Base-by-base conservation (phyloP, 768 basidiomycete genomes). In the Candolleomyces efflorescens region DNA sequence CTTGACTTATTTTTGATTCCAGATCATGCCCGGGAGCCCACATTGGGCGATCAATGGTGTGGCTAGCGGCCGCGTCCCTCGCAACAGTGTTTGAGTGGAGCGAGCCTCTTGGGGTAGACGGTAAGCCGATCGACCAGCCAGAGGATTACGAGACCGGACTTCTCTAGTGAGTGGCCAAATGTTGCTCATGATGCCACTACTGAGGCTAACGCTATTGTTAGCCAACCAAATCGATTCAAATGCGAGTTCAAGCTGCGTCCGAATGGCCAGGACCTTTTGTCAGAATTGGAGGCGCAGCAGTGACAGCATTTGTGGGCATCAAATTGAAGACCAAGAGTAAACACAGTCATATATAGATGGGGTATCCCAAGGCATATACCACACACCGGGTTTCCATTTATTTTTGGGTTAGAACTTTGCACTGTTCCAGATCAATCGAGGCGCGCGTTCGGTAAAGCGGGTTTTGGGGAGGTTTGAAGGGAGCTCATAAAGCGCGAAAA, bases 51-150 rank as follows among this genome's bases (percentile, higher is more conserved):
- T 60, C 55, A 18, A 23, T 53, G 9, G 17, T 53, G 4, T 56
- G 49, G 55, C 22, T 60, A 26, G 22, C 51, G 26, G 54, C 44
- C 3, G 54, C 59, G 15, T 60, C 59, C 6, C 13, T 60, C 23
- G 32, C 52, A 13, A 47, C 43, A 7, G 54, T 60, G 13, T 60
- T 60, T 36, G n/a, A 60, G 27, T 53, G 55, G 38, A 45, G 37
- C 2, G 52, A 60, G 24, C 44, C 59, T 12, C 4, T 56, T 11
- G 50, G 53, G 12, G 22, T 18, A 4, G 36, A 56, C 23, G 55
- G 59, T 10, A 55, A 48, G 17, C 59, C 51, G 1, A 60, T 50
- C 26, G 26, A 50, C 26, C 49, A 50, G 27, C 49, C 49, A 11
- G 32, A 27, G 24, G 49, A 50, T 20, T 50, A 15, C 32, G 49